phyloP scores from a whole-genome alignment of 1,139 yeast species.

The Protomyces pachydermus region DNA sequence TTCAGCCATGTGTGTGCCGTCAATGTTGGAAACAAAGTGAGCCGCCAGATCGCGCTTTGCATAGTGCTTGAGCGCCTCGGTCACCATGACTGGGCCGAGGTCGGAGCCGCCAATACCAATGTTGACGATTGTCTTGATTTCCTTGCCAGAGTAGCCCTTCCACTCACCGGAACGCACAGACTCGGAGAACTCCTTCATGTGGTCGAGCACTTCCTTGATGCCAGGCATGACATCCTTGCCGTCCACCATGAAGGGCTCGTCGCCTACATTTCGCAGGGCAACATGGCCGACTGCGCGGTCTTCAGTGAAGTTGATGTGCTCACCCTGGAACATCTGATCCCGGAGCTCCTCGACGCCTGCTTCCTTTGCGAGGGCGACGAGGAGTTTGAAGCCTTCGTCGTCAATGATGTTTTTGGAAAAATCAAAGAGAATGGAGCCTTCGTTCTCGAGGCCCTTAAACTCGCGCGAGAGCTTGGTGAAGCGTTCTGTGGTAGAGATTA shows the following conservation, averaged over 20 bases:
- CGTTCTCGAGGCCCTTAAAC: constrained; percentile 58
- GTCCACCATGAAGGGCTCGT: constrained; percentile 79
- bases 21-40: constrained; percentile 95
- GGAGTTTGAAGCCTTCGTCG: constrained; percentile 65
- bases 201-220: constrained; percentile 83
- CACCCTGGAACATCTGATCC: constrained; percentile 87
- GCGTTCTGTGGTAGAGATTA: constrained; percentile 41
- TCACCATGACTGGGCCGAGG: constrained; percentile 98
- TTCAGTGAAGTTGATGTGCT: constrained; percentile 90
- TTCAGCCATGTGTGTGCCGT: constrained; percentile 96
- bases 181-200: constrained; percentile 92
- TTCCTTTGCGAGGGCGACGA: constrained; percentile 79
- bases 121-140: constrained; percentile 88
- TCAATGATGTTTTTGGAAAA: constrained; percentile 89
- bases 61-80: constrained; percentile 92
- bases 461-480: constrained; percentile 70
- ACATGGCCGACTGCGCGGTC: constrained; percentile 94
- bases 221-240: constrained; percentile 84
- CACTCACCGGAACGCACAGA: constrained; percentile 85
- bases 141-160: constrained; percentile 95
- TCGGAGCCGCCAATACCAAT: constrained; percentile 99
- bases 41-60: constrained; percentile 63
- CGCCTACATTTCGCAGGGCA: constrained; percentile 87
- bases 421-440: constrained; percentile 83
- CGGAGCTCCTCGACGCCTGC: constrained; percentile 82